Percentiles rank a stretch among this genome's conserved stretches.
Conservation (phyloP, 2,329 filamentous ascomycete genomes). For the Fusarium dlaminii region DNA sequence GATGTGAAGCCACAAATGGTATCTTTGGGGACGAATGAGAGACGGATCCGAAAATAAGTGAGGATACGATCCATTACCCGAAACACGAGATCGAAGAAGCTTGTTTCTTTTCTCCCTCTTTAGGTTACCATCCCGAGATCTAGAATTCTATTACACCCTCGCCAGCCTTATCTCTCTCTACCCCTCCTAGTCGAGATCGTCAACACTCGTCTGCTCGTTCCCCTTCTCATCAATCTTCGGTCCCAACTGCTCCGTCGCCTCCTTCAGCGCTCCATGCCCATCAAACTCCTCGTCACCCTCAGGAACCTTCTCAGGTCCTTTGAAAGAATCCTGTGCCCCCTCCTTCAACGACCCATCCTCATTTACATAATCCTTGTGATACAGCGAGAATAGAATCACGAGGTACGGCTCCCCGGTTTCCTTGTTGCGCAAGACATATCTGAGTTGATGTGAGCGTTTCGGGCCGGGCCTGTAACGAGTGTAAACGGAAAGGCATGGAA, state of each 20-base stretch:
- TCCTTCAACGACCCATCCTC: conserved; percentile 65
- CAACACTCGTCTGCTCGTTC: conserved; percentile 44
- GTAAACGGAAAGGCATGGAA: conserved; percentile 36
- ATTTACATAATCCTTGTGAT: conserved; percentile 73
- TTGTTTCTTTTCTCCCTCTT: neutral
- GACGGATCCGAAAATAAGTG: neutral
- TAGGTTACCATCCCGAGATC: neutral
- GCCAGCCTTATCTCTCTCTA: neutral
- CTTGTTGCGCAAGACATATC: conserved; percentile 90
- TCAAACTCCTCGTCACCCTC: conserved; percentile 42
- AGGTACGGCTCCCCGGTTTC: conserved; percentile 79
- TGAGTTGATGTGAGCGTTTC: conserved; percentile 82
- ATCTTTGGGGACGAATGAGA: neutral
- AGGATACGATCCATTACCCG: neutral
- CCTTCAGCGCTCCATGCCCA: conserved; percentile 50
- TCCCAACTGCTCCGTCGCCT: conserved; percentile 51
- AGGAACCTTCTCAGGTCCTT: conserved; percentile 2
- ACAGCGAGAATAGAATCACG: conserved; percentile 81
- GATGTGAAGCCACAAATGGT: neutral
- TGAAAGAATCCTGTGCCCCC: conserved; percentile 46
- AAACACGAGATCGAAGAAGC: neutral
- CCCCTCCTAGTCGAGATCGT: conserved; percentile 57
- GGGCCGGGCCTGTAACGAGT: conserved; percentile 40
- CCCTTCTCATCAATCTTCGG: conserved; percentile 36
- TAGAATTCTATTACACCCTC: neutral